A percentile compares a stretch with the other conserved stretches of the same genome.
Evolutionary conservation across 306 rosid genomes (phyloP).

Genomic region (Chamaecrista fasciculata): DNA sequence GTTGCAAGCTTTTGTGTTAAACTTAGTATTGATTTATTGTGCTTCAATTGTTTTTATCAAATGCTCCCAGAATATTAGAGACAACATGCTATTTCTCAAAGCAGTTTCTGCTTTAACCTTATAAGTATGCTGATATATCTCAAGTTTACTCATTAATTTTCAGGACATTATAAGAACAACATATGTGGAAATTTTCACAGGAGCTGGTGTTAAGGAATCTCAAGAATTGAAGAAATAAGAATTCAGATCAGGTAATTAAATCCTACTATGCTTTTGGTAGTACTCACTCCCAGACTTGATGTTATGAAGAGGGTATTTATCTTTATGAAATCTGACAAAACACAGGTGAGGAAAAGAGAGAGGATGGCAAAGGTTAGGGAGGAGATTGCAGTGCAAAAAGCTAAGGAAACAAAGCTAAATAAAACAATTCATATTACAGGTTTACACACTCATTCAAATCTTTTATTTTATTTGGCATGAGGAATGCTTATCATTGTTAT

Average conservation of each 20-base stretch:
- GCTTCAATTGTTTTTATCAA: neutral
- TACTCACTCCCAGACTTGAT: conserved; percentile 9
- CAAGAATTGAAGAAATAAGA: conserved; percentile 94
- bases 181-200: conserved; percentile 86
- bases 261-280: neutral
- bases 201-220: conserved; percentile 82
- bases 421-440: conserved; percentile 96
- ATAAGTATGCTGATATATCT: conserved; percentile 6
- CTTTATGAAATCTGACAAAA: conserved; percentile 9
- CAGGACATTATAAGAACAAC: conserved; percentile 94
- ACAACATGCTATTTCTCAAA: conserved; percentile 10
- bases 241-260: conserved; percentile 89
- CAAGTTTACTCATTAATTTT: neutral
- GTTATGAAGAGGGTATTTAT: neutral
- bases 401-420: conserved; percentile 88
- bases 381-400: conserved; percentile 91
- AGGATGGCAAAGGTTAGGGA: conserved; percentile 86
- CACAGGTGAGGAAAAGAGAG: conserved; percentile 85
- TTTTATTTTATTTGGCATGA: conserved; percentile 10
- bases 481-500: conserved; percentile 21
- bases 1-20: conserved; percentile 24
- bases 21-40: conserved; percentile 1
- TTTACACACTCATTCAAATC: conserved; percentile 26
- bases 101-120: neutral
- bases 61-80: neutral